These are phyloP conservation scores for Pulicaria dysenterica DNA, from an alignment of 129 eudicot species.

Conservation along the genomic window DNA sequence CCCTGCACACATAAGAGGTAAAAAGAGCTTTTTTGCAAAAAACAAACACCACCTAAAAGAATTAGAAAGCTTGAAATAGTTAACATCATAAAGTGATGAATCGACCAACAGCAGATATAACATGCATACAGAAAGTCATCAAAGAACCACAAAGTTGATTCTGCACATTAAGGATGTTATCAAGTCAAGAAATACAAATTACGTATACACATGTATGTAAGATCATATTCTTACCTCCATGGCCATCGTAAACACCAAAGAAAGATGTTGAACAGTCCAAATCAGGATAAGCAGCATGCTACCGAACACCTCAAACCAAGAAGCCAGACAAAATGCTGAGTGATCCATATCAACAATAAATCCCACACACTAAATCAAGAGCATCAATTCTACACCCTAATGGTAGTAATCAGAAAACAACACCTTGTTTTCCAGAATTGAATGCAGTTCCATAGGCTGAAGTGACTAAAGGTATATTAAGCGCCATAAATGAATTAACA, in stretches of 20 bases:
- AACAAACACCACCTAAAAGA: neutral
- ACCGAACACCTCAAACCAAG: constrained; percentile 43
- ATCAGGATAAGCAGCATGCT: constrained; percentile 87
- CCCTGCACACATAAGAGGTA: too few relatives aligned
- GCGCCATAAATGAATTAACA: neutral
- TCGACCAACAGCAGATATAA: constrained; percentile 3
- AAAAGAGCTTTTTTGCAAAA: too few relatives aligned
- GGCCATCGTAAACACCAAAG: constrained; percentile 97
- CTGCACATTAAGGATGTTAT: constrained; percentile 4
- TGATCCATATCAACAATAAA: constrained; percentile 13
- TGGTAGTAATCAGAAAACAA: constrained; percentile 6
- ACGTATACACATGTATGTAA: neutral
- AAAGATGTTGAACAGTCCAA: constrained; percentile 76
- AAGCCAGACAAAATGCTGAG: constrained; percentile 29
- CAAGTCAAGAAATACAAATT: constrained; percentile 6
- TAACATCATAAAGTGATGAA: constrained; percentile 11
- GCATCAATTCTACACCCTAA: constrained; percentile 21
- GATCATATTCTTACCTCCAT: constrained; percentile 65
- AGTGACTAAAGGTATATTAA: neutral
- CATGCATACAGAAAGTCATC: neutral
- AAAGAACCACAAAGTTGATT: constrained; percentile 4
- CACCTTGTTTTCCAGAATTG: neutral
- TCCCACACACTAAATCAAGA: constrained; percentile 10
- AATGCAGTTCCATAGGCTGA: neutral
- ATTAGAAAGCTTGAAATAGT: neutral